Percentiles rank a stretch among this genome's conserved stretches.
Evolutionary conservation across 169 alveolate genomes (phyloP).

Genomic region (Plasmodium chabaudi): DNA sequence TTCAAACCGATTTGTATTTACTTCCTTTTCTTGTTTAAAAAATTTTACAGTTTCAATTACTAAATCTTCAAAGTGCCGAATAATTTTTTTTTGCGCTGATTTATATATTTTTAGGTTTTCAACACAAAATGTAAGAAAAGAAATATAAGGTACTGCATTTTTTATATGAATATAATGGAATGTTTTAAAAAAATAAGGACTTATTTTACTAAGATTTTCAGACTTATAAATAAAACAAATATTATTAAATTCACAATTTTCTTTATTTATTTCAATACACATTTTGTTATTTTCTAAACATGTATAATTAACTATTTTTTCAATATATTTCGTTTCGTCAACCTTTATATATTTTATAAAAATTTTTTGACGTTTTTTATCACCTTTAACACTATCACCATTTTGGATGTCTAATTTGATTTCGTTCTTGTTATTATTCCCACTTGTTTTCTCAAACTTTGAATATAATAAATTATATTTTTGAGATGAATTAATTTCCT

Average conservation of each 20-base stretch:
- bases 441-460: not conserved
- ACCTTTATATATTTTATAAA: slow-evolving; percentile 15
- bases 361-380: not conserved
- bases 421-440: not conserved
- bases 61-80: slow-evolving; percentile 31
- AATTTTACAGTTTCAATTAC: slow-evolving; percentile 37
- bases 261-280: slow-evolving; percentile 22
- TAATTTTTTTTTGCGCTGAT: slow-evolving; percentile 22
- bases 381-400: not conserved
- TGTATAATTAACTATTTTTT: slow-evolving; percentile 33
- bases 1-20: not conserved
- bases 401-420: not conserved
- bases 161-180: slow-evolving; percentile 22
- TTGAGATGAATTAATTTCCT: not conserved
- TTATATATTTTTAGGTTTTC: slow-evolving; percentile 29
- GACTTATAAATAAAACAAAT: slow-evolving; percentile 21
- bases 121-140: slow-evolving; percentile 24
- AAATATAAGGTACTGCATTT: slow-evolving; percentile 27
- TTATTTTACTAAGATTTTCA: slow-evolving; percentile 10
- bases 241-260: slow-evolving; percentile 2
- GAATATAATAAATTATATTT: not conserved
- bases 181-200: slow-evolving; percentile 28
- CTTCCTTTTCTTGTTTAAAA: slow-evolving; percentile 11
- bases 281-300: slow-evolving; percentile 13
- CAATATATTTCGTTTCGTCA: slow-evolving; percentile 4